These are phyloP conservation scores for Leccinum uliginosum DNA, from an alignment of 768 basidiomycete species.

Conservation along the genomic window DNA sequence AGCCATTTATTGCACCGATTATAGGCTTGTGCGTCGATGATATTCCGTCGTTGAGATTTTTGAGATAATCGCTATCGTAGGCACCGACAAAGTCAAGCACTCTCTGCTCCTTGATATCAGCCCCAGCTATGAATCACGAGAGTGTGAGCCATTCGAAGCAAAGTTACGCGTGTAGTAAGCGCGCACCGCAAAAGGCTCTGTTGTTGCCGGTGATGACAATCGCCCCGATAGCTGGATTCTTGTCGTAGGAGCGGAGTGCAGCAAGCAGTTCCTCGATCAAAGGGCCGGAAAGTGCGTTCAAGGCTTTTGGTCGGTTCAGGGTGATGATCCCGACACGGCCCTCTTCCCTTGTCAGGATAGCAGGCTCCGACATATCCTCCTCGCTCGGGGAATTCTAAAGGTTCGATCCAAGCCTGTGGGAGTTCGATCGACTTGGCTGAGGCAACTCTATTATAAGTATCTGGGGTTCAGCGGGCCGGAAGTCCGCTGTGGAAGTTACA, in stretches of 20 bases:
- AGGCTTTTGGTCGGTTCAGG: slow-evolving; percentile 78
- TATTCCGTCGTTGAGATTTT: slow-evolving; percentile 42
- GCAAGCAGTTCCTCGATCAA: slow-evolving; percentile 77
- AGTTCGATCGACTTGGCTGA: neutral
- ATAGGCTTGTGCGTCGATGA: slow-evolving; percentile 74
- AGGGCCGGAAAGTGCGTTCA: slow-evolving; percentile 81
- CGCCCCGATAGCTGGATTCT: slow-evolving; percentile 67
- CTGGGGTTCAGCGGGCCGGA: neutral
- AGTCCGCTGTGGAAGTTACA: neutral
- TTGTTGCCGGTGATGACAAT: slow-evolving; percentile 91
- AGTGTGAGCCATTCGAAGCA: neutral
- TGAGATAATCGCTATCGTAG: slow-evolving; percentile 43
- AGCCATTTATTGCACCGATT: slow-evolving; percentile 91
- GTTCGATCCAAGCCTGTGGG: neutral
- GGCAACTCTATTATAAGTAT: neutral
- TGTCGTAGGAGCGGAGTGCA: slow-evolving; percentile 64
- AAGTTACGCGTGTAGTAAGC: too few relatives aligned
- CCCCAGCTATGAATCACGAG: slow-evolving; percentile 52
- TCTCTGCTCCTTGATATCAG: slow-evolving; percentile 99
- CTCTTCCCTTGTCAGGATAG: slow-evolving; percentile 19
- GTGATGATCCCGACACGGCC: slow-evolving; percentile 53
- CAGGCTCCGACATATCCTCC: slow-evolving; percentile 20
- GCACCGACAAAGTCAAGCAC: slow-evolving; percentile 59
- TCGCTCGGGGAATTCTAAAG: neutral
- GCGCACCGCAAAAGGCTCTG: slow-evolving; percentile 57